Percentiles rank a stretch among this genome's conserved stretches.
phyloP scores from a whole-genome alignment of 208 protist species.

The Trypanosoma platydactyli region DNA sequence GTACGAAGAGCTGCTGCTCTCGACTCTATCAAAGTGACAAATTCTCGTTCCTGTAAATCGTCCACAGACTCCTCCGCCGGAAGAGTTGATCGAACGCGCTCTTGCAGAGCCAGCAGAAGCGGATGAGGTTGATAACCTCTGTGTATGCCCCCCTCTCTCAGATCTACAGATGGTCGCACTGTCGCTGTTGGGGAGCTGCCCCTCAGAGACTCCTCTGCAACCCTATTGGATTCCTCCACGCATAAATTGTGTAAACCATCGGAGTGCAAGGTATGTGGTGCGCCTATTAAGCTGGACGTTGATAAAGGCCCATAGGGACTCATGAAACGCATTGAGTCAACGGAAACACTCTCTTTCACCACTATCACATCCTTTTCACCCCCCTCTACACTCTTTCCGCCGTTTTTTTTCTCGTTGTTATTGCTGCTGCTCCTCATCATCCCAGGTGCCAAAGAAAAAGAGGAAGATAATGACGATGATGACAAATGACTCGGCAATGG shows the following conservation, averaged over 20 bases:
- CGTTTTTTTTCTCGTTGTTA: neutral
- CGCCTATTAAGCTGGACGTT: neutral
- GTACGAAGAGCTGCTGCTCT: conserved; percentile 21
- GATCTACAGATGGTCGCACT: no score
- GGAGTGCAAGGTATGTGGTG: neutral
- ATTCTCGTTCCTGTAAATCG: conserved; percentile 24
- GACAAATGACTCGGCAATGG: neutral
- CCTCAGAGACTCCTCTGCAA: neutral
- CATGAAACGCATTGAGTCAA: conserved; percentile 6
- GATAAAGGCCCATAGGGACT: conserved; percentile 12
- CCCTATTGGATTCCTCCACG: neutral
- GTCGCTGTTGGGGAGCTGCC: neutral
- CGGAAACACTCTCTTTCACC: conserved; percentile 16
- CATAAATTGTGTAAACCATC: no score
- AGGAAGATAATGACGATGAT: neutral
- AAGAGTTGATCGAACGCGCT: conserved; percentile 12
- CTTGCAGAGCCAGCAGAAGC: conserved; percentile 11
- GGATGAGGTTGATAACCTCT: conserved; percentile 19
- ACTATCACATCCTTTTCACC: conserved; percentile 1
- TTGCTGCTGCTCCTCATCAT: neutral
- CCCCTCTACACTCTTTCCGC: conserved; percentile 3
- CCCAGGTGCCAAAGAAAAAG: neutral
- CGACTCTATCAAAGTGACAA: conserved; percentile 27
- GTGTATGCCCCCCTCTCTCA: no score
- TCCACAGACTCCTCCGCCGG: conserved; percentile 17